Percentiles rank a stretch among this genome's conserved stretches.
Evolutionary conservation across 2,329 filamentous ascomycete species (phyloP).

Genomic region (Coniella lustricola): DNA sequence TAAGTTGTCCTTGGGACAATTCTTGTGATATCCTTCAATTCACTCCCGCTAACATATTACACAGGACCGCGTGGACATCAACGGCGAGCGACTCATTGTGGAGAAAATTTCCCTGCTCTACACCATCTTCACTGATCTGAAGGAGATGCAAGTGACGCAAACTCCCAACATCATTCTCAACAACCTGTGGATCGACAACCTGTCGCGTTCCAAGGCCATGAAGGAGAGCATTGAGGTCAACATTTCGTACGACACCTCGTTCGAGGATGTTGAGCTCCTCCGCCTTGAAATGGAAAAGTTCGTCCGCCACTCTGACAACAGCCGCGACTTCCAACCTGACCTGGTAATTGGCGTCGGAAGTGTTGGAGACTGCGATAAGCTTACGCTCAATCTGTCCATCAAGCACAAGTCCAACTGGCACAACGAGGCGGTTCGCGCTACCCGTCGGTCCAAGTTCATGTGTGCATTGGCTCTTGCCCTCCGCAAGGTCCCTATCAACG

Average conservation of each 20-base stretch:
- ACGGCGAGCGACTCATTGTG: slow-evolving; percentile 64
- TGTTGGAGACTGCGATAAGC: slow-evolving; percentile 80
- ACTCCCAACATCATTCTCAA: slow-evolving; percentile 91
- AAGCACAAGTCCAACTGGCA: slow-evolving; percentile 91
- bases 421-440: slow-evolving; percentile 73
- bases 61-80: slow-evolving; percentile 75
- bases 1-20: no score
- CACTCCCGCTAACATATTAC: background rate
- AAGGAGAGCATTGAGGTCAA: slow-evolving; percentile 74
- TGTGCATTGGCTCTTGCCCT: slow-evolving; percentile 81
- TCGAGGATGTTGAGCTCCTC: slow-evolving; percentile 83
- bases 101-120: slow-evolving; percentile 93
- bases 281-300: slow-evolving; percentile 80
- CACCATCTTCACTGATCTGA: slow-evolving; percentile 81
- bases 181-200: slow-evolving; percentile 90
- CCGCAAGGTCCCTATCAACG: slow-evolving; percentile 79
- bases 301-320: slow-evolving; percentile 75
- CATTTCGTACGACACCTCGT: slow-evolving; percentile 77
- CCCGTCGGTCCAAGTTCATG: slow-evolving; percentile 91
- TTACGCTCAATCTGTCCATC: slow-evolving; percentile 75
- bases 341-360: slow-evolving; percentile 70
- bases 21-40: background rate
- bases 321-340: slow-evolving; percentile 83
- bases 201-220: slow-evolving; percentile 87
- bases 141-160: slow-evolving; percentile 67